These are phyloP conservation scores for Geotrichum phurueaensis DNA, from an alignment of 1,139 yeast species.

Conservation along the genomic window DNA sequence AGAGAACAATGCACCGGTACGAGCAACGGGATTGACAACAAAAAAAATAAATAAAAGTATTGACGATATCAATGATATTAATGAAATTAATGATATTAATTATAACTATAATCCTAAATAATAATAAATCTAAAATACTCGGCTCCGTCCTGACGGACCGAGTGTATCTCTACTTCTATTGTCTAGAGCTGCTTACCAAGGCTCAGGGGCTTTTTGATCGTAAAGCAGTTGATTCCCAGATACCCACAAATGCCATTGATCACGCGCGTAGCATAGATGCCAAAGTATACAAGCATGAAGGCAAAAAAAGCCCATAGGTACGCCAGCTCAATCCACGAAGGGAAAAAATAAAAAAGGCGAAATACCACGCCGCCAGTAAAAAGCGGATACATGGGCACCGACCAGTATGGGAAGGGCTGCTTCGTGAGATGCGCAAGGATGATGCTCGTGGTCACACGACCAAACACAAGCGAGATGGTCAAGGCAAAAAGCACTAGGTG, in stretches of 20 bases:
- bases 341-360: slow-evolving; percentile 18
- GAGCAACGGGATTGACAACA: too few relatives aligned
- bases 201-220: slow-evolving; percentile 25
- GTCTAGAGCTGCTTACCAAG: neutral
- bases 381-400: slow-evolving; percentile 35
- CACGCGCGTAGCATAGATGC: slow-evolving; percentile 34
- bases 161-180: neutral
- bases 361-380: slow-evolving; percentile 35
- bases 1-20: too few relatives aligned
- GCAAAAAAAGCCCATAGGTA: slow-evolving; percentile 34
- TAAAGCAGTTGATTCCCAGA: slow-evolving; percentile 38
- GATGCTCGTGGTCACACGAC: slow-evolving; percentile 49
- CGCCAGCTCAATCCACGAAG: slow-evolving; percentile 28
- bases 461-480: slow-evolving; percentile 63
- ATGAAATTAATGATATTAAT: too few relatives aligned
- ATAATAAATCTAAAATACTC: neutral
- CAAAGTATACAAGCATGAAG: slow-evolving; percentile 32
- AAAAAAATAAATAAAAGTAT: too few relatives aligned
- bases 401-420: slow-evolving; percentile 54
- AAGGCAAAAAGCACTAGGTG: slow-evolving; percentile 56
- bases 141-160: neutral
- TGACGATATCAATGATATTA: too few relatives aligned
- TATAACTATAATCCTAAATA: neutral
- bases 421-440: slow-evolving; percentile 68
- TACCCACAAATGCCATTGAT: slow-evolving; percentile 35